phyloP scores from a whole-genome alignment of 2,329 filamentous ascomycete genomes.

The Akanthomyces lecanii region DNA sequence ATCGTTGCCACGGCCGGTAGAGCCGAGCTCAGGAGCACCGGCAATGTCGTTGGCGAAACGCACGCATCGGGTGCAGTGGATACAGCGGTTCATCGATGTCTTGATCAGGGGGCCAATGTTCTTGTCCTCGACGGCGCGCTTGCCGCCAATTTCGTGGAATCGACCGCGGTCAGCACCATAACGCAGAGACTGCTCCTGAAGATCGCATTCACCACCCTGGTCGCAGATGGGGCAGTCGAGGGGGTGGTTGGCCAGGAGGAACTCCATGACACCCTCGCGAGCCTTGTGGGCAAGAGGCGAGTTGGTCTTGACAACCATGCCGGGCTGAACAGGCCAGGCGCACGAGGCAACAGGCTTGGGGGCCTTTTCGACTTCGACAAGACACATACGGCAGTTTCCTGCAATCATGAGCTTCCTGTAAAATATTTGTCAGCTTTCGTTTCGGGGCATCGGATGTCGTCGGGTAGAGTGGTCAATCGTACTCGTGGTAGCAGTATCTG shows the following conservation, averaged over 20 bases:
- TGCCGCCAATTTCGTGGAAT: conserved; percentile 93
- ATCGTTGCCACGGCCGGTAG: conserved; percentile 91
- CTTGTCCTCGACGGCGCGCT: conserved; percentile 98
- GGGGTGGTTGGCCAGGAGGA: conserved; percentile 91
- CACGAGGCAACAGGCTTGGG: conserved; percentile 98
- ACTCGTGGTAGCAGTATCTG: conserved; percentile 99
- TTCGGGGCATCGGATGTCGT: conserved; percentile 24
- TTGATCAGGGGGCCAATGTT: conserved; percentile 98
- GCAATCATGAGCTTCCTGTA: conserved; percentile 94
- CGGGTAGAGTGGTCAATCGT: conserved; percentile 38
- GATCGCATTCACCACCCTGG: conserved; percentile 97
- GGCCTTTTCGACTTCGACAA: conserved; percentile 94
- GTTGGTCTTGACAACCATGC: conserved; percentile 99
- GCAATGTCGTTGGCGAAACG: conserved; percentile 97
- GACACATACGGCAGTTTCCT: conserved; percentile 98
- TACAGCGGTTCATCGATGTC: conserved; percentile 99
- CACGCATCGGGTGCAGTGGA: conserved; percentile 96
- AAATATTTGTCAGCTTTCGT: conserved; percentile 35
- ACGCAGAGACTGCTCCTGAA: conserved; percentile 99
- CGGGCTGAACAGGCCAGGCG: conserved; percentile 96
- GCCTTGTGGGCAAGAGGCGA: conserved; percentile 96
- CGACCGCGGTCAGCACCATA: conserved; percentile 94
- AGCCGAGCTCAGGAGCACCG: conserved; percentile 91
- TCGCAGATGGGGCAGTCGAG: conserved; percentile 97
- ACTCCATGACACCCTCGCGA: conserved; percentile 98